Percentiles rank a stretch among this genome's conserved stretches.
Evolutionary conservation across 352 stramenopile genomes (phyloP).

Genomic region (Phytopythium boreale): DNA sequence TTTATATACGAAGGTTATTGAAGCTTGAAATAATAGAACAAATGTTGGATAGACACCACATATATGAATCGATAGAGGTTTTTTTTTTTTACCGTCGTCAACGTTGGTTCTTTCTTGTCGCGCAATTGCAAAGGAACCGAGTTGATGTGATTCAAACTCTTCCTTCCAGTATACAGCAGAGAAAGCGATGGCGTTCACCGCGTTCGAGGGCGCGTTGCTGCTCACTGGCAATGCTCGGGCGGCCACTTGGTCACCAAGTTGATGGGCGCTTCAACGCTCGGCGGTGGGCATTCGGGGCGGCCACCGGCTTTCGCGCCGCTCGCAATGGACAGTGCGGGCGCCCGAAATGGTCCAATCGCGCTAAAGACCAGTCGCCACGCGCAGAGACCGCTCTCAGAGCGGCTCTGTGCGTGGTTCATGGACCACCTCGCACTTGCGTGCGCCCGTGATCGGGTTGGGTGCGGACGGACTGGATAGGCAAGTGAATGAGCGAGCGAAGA

Average conservation of each 20-base stretch:
- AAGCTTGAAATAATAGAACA: too few relatives aligned
- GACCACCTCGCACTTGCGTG: too few relatives aligned
- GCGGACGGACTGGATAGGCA: too few relatives aligned
- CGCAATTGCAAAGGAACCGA: background rate
- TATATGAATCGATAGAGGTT: too few relatives aligned
- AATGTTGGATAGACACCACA: background rate
- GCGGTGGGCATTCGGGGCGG: background rate
- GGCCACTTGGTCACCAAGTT: background rate
- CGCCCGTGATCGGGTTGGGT: background rate
- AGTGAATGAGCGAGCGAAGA: background rate
- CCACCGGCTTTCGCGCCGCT: background rate
- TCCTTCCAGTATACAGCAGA: background rate
- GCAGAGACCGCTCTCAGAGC: background rate
- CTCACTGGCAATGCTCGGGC: too few relatives aligned
- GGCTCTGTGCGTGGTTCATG: too few relatives aligned
- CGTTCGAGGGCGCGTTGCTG: too few relatives aligned
- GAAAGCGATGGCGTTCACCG: too few relatives aligned
- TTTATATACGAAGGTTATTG: too few relatives aligned
- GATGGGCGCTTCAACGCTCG: background rate
- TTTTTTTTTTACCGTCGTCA: too few relatives aligned
- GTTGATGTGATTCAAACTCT: background rate
- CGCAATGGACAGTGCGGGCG: background rate
- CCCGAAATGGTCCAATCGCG: background rate
- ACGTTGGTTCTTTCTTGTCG: too few relatives aligned
- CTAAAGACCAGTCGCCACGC: background rate